These are phyloP conservation scores for Cucumis hystrix DNA, from an alignment of 306 rosid genomes.

Conservation along the genomic window DNA sequence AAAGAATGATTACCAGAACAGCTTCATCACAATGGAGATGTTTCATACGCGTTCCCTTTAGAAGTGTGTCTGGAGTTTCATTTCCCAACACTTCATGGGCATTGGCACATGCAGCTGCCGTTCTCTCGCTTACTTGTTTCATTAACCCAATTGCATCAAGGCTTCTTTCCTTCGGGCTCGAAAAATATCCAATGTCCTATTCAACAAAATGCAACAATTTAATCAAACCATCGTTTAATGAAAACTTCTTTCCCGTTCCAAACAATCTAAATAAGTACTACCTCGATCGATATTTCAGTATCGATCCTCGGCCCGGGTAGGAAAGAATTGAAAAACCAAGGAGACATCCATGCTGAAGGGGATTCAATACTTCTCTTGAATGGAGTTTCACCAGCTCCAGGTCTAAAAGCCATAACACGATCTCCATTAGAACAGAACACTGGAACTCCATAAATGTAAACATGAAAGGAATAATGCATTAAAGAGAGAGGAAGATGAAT, in stretches of 20 bases:
- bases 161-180: slow-evolving; percentile 79
- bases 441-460: neutral
- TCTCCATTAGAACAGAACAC: neutral
- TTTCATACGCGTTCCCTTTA: slow-evolving; percentile 16
- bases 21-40: slow-evolving; percentile 16
- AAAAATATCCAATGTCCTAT: slow-evolving; percentile 72
- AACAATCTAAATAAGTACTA: slow-evolving; percentile 18
- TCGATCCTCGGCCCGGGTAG: slow-evolving; percentile 68
- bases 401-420: slow-evolving; percentile 29
- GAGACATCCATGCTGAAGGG: slow-evolving; percentile 98
- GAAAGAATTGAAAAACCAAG: slow-evolving; percentile 74
- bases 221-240: neutral
- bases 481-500: neutral
- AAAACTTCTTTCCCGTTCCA: neutral
- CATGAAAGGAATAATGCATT: neutral
- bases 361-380: slow-evolving; percentile 84
- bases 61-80: slow-evolving; percentile 46
- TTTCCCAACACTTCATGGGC: slow-evolving; percentile 65
- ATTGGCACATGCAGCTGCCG: slow-evolving; percentile 72
- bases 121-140: slow-evolving; percentile 80
- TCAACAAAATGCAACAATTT: neutral
- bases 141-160: slow-evolving; percentile 81
- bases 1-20: slow-evolving; percentile 29
- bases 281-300: slow-evolving; percentile 87
- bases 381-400: slow-evolving; percentile 73